Base-by-base conservation (phyloP, 2,329 filamentous ascomycete species). In the Colletotrichum sp. region DNA sequence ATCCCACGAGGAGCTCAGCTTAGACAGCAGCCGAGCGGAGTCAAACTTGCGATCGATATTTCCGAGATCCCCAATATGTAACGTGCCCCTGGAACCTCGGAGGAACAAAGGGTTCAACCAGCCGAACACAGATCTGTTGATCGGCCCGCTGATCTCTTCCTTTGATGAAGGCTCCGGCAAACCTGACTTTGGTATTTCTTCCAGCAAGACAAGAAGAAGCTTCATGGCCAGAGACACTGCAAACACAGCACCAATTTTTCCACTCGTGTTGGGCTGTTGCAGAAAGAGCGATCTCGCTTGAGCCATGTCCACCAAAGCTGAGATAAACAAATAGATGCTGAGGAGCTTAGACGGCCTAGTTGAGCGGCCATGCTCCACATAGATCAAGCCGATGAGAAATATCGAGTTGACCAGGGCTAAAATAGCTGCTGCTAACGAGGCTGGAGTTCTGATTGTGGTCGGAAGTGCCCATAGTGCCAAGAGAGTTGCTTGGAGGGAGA, bases 111-210 rank as follows among this genome's bases (percentile, higher is more conserved):
- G 27, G 30, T 84, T 84, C 8, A 85, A 70, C 84, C 84, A 86
- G 81, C 81, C 83, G 36, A 85, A 85, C 3, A 85, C 57, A 25
- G 80, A 82, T 25, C 83, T 78, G 39, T 79, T 85, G 5, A 86
- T 71, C 4, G 83, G 62, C 0, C 84, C 84, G 0, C 82, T 82
- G 1, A 82, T 83, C 0, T 79, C 81, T 77, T 87, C 85, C 15
- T 59, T 69, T 5, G 66, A 69, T 19, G 7, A 49, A 6, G 15
- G 6, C 57, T 86, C 86, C n/a, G 3, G 4, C 2, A 25, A 6
- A 16, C 1, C 6, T 16, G 16, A n/a, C 7, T 82, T 79, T 0
- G 78, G 57, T 32, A 84, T 81, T 34, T 86, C 84, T 3, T 84
- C 61, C 0, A 82, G 52, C 6, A 86, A 72, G 6, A 68, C 27